Percentiles rank a stretch among this genome's conserved stretches.
phyloP scores from a whole-genome alignment of 2,329 filamentous ascomycete genomes.

The Cordyceps pruinosa region DNA sequence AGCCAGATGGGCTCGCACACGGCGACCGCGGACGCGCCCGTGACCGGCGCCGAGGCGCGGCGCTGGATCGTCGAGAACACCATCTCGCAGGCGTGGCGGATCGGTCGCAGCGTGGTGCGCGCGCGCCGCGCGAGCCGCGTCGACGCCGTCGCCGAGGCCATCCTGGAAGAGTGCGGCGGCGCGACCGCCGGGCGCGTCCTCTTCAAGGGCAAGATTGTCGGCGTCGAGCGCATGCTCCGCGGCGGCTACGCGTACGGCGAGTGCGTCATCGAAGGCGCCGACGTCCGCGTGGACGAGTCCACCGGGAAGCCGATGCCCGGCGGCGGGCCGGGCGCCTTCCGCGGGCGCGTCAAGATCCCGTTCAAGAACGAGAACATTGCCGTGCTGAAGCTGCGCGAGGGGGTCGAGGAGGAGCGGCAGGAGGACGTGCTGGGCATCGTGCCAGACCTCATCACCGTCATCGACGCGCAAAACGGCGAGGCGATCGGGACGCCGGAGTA shows the following conservation, averaged over 20 bases:
- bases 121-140: constrained; percentile 43
- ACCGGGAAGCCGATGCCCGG: neutral
- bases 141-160: constrained; percentile 48
- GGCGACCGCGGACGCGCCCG: constrained; percentile 40
- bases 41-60: constrained; percentile 42
- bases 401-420: constrained; percentile 30
- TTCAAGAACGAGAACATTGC: constrained; percentile 71
- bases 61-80: constrained; percentile 47
- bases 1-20: constrained; percentile 49
- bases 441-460: constrained; percentile 49
- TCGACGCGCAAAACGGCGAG: constrained; percentile 50
- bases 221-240: constrained; percentile 48
- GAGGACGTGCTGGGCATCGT: constrained; percentile 44
- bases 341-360: constrained; percentile 53
- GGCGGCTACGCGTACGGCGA: constrained; percentile 55
- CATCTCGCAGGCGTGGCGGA: constrained; percentile 48
- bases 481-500: constrained; percentile 52
- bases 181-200: constrained; percentile 45
- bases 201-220: constrained; percentile 59
- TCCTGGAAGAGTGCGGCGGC: constrained; percentile 53
- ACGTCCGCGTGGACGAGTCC: constrained; percentile 28
- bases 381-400: constrained; percentile 34
- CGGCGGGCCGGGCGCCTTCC: constrained; percentile 22
- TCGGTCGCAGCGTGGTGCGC: constrained; percentile 51
- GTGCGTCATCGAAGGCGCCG: constrained; percentile 46